Base-by-base conservation (phyloP, 2,329 filamentous ascomycete species). In the Zopfia rhizophila region DNA sequence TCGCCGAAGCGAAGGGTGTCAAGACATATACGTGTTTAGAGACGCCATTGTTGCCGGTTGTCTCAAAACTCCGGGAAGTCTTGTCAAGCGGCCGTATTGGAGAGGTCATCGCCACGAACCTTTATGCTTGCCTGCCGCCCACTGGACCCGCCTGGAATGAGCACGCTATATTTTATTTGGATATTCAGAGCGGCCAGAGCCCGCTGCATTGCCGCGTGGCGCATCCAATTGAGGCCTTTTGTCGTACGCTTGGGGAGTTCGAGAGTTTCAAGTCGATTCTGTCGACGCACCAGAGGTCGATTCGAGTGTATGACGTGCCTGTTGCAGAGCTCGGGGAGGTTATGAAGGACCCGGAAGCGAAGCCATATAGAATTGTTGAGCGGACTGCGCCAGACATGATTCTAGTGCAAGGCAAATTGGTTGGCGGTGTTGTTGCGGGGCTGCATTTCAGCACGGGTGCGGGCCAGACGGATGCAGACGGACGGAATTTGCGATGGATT, bases 401-500 rank as follows among this genome's bases (percentile, higher is more conserved):
- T 37, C 55, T 66, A 14, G 43, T 73, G 3, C 65, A 74, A 14
- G 76, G 74, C 5, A 68, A 54, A 0, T 60, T 81, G 3, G 43
- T 57, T 1, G 55, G 67, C 0, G 72, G 70, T 5, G 76, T 79
- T 0, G 70, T 73, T 0, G 57, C 81, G 0, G 70, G 71, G 1
- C 43, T 76, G 10, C 72, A 74, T 3, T 74, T 78, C 53, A 74
- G 78, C 2, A 72, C 74, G 6, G 79, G 80, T 0, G 69, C 73
- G 14, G 40, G 40, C 13, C 19, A 13, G 18, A 70, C 75, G 0
- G 82, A 82, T 58, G 73, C 74, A 0, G 77, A 71, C 1, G 74
- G 78, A 0, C 72, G 78, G 0, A 69, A 63, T 1, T 60, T 81
- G 0, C 61, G 73, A 1, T 84, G 81, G 77, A 72, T 66, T 3